These are phyloP conservation scores for Triticum urartu DNA, from an alignment of 176 grass and related monocot species.

Conservation along the genomic window DNA sequence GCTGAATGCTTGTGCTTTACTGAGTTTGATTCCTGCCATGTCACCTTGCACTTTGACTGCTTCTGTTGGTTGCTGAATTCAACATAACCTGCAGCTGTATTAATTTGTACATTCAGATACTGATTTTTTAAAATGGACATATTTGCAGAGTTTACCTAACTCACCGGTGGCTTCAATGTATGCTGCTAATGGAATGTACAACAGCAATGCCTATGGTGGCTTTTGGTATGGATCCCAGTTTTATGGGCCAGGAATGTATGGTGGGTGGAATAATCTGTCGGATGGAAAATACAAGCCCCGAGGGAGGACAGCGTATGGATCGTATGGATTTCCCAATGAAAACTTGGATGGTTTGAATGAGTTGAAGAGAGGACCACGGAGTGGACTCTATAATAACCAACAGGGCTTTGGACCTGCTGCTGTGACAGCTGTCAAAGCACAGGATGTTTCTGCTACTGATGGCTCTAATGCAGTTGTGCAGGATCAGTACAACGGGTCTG, in stretches of 20 bases:
- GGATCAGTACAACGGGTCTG: conserved; percentile 68
- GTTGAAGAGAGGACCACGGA: conserved; percentile 80
- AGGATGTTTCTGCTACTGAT: conserved; percentile 32
- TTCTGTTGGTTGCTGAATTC: not conserved
- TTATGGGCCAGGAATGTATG: conserved; percentile 53
- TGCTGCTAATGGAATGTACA: conserved; percentile 44
- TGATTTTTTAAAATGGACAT: not conserved
- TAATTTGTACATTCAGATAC: not conserved
- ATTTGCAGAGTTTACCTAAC: conserved; percentile 28
- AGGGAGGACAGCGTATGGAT: conserved; percentile 51
- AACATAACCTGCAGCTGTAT: not conserved
- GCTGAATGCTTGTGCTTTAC: not conserved
- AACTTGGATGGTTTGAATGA: conserved; percentile 72
- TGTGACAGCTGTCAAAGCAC: conserved; percentile 37
- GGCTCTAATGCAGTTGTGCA: conserved; percentile 30
- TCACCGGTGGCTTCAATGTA: conserved; percentile 42
- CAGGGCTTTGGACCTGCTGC: conserved; percentile 31
- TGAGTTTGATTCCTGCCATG: not conserved
- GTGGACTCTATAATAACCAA: conserved; percentile 49
- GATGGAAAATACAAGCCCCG: conserved; percentile 68
- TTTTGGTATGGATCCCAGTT: conserved; percentile 62
- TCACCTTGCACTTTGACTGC: not conserved
- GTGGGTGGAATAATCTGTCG: conserved; percentile 55
- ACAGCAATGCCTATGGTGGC: conserved; percentile 48
- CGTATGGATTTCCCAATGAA: conserved; percentile 57